Evolutionary conservation across 305 asterid genomes (phyloP).

Genomic region (Lippia alba): DNA sequence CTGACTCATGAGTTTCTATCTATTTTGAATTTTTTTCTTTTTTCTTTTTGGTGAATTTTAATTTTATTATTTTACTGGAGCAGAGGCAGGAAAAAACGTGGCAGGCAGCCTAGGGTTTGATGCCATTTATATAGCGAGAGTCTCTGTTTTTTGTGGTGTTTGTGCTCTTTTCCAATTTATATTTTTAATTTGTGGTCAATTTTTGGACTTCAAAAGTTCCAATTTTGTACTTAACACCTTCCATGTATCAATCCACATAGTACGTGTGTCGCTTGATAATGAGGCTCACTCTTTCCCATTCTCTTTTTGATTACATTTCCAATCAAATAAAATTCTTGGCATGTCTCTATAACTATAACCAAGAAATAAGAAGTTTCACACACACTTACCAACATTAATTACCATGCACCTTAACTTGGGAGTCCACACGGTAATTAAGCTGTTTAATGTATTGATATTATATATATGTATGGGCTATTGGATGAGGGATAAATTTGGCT

Average conservation of each 20-base stretch:
- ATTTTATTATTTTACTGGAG: slow-evolving; percentile 21
- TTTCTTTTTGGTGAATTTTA: not conserved
- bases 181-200: not conserved
- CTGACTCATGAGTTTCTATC: slow-evolving; percentile 8
- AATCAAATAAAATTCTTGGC: slow-evolving; percentile 4
- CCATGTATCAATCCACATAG: slow-evolving; percentile 26
- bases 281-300: slow-evolving; percentile 22
- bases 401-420: too few relatives aligned
- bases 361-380: not conserved
- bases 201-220: slow-evolving; percentile 25
- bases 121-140: slow-evolving; percentile 31
- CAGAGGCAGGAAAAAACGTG: slow-evolving; percentile 46
- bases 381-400: too few relatives aligned
- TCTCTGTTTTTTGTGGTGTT: slow-evolving; percentile 14
- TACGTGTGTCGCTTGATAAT: slow-evolving; percentile 28
- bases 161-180: slow-evolving; percentile 30
- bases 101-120: slow-evolving; percentile 70
- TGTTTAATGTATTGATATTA: too few relatives aligned
- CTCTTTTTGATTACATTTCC: not conserved
- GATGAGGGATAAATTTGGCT: too few relatives aligned
- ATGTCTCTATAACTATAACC: not conserved
- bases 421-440: too few relatives aligned
- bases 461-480: too few relatives aligned
- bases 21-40: not conserved
- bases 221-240: slow-evolving; percentile 32